Base-by-base conservation (phyloP, 2,329 filamentous ascomycete genomes). In the Raffaelea deltoideospora region DNA sequence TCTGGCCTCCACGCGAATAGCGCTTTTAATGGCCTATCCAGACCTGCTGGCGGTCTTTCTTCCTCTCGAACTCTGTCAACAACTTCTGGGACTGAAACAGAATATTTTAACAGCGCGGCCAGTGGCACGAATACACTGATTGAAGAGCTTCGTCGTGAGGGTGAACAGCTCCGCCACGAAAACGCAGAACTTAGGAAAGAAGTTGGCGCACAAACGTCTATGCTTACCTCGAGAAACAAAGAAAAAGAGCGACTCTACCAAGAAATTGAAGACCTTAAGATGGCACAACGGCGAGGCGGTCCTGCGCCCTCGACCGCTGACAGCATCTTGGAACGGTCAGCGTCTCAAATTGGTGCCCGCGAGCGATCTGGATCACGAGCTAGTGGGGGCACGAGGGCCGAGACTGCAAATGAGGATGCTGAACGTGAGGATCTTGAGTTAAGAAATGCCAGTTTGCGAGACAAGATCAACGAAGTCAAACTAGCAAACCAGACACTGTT, bases 251-350 rank as follows among this genome's bases (percentile, higher is more conserved):
- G 86, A 5, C 66, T 98, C 9, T 93, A 96, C 55, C 85, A 94
- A 52, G 88, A 98, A 54, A 96, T 96, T 43, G 90, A 98, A 57
- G 87, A 95, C 43, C 66, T 98, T 43, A 98, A 96, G 59, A 75
- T 96, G 48, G 76, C 81, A 2, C 79, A 86, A 45, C 77, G 86
- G 37, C 76, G 84, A 43, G 74, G 73, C 22, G 80, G 42, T 4
- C 50, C 64, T 4, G 67, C 69, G 1, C 66, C 69, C 0, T 74
- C 72, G 1, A 73, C 85, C 2, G 76, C 88, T 6, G 90, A 96
- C 52, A 94, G 86, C 53, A 80, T 96, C 31, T 72, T 96, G 23
- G 90, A 96, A 41, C 76, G 90, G n/a, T 95, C 88, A 1, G 85
- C 87, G 11, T 95, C 88, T 4, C 76, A 88, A 30, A 78, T 85